Evolutionary conservation across 2,329 filamentous ascomycete species (phyloP), one percentile per base, ranked within the genome.

Genomic region (Sarocladium brachiariae): DNA sequence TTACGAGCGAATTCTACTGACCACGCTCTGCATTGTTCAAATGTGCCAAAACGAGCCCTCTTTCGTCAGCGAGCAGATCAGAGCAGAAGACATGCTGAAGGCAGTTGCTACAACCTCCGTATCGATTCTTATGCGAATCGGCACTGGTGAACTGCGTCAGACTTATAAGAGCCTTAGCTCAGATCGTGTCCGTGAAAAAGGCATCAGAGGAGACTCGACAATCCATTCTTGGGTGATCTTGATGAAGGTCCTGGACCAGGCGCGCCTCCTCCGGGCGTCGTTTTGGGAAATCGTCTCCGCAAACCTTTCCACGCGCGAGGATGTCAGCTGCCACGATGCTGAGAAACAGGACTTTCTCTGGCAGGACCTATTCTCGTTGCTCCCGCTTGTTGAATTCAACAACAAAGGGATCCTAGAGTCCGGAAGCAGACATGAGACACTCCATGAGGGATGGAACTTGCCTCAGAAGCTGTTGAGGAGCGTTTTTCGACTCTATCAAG

Each of bases 331-430:
- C 19, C 58, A 58, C 2, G 70, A 83, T 56, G 72, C 70, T 7
- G 65, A 67, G 14, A 58, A 63, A 1, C 72, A 84, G 47, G 83
- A 87, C 61, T 62, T 62, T 9, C 58, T 76, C 3, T 86, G 83
- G 83, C 70, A 73, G 51, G 68, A 67, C 18, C 65, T 84, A 61
- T 86, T 86, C 55, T 73, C 74, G 1, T 66, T 86, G 2, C 67
- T 86, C 7, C 83, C 83, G 1, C 65, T 86, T 0, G 70, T 70
- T 21, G 81, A 84, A 53, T 81, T 86, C 56, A 75, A 83, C 57
- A 68, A 72, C 48, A 58, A 61, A 11, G 83, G 83, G 0, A 62
- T 78, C 8, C 54, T 81, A 21, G 57, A 72, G 43, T 30, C 60
- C 14, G 65, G 64, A 3, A 62, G 56, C 24, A 63, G 65, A 21